Percentiles rank a stretch among this genome's conserved stretches.
phyloP scores from a whole-genome alignment of 2,329 filamentous ascomycete species.

The Fusarium sp. region DNA sequence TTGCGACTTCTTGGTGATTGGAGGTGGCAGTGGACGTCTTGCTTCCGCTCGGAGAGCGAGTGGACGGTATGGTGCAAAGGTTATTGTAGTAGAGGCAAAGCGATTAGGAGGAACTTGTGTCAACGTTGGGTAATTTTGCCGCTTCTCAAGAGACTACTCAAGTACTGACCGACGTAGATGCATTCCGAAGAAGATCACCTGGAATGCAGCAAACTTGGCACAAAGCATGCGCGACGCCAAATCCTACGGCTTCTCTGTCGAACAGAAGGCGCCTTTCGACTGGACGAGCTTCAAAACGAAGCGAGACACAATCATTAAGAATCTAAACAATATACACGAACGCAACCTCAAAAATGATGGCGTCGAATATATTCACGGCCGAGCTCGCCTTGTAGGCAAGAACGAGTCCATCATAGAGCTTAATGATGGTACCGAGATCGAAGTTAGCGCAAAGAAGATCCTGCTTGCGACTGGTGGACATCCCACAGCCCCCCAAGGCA shows the following conservation, averaged over 20 bases:
- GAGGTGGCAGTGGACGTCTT: not conserved
- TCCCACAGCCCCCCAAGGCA: not conserved
- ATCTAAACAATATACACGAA: not conserved
- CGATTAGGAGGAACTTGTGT: not conserved
- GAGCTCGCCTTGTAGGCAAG: not conserved
- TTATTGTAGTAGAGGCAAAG: not conserved
- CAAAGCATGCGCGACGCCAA: not conserved
- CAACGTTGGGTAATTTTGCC: not conserved
- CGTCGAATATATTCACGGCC: not conserved
- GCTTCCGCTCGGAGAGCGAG: not conserved
- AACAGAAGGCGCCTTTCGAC: not conserved
- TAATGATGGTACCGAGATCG: not conserved
- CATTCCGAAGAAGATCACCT: not conserved
- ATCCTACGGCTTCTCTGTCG: not conserved
- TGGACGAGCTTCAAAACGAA: not conserved
- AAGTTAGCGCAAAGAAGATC: not conserved
- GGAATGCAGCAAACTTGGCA: not conserved
- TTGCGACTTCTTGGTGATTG: not conserved
- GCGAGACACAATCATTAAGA: not conserved
- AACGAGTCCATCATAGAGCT: not conserved
- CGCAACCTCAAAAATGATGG: not conserved
- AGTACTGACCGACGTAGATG: not conserved
- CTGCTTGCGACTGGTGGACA: not conserved
- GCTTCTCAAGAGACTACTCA: rapidly evolving
- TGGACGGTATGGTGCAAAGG: not conserved